These are phyloP conservation scores for Apium graveolens DNA, from an alignment of 129 eudicot species.

Conservation along the genomic window DNA sequence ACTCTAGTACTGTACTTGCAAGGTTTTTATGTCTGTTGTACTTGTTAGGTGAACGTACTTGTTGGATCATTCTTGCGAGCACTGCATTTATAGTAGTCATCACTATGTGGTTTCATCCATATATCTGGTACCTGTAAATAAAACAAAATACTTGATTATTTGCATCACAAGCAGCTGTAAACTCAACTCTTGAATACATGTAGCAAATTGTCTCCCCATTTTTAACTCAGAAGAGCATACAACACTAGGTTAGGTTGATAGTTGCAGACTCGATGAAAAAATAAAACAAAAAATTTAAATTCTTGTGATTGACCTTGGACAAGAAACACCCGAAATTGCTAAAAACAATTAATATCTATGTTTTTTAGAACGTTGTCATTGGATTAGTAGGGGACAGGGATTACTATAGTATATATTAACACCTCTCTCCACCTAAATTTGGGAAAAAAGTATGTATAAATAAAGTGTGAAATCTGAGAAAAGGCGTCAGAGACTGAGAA, in stretches of 20 bases:
- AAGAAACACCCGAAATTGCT: no score
- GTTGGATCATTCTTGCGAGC: constrained; percentile 50
- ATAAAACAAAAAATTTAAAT: not conserved
- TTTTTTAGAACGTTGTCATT: not conserved
- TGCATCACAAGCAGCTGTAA: not conserved
- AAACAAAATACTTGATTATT: not conserved
- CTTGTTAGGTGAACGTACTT: constrained; percentile 33
- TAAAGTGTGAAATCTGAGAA: not conserved
- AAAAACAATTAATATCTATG: not conserved
- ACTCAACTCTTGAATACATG: not conserved
- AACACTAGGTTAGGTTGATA: not conserved
- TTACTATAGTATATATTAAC: not conserved
- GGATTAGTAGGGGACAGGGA: not conserved
- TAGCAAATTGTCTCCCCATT: not conserved
- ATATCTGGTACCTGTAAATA: constrained; percentile 52
- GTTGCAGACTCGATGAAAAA: not conserved
- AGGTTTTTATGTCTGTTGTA: no score
- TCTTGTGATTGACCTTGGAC: not conserved
- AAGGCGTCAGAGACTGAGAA: not conserved
- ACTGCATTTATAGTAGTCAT: constrained; percentile 55
- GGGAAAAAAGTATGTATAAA: not conserved
- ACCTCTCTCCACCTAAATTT: not conserved
- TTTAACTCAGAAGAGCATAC: not conserved
- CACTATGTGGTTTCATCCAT: constrained; percentile 80
- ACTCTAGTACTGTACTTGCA: no score